Percentiles rank a stretch among this genome's conserved stretches.
Evolutionary conservation across 331 rosid genomes (phyloP).

Genomic region (Prunus yedoensis): DNA sequence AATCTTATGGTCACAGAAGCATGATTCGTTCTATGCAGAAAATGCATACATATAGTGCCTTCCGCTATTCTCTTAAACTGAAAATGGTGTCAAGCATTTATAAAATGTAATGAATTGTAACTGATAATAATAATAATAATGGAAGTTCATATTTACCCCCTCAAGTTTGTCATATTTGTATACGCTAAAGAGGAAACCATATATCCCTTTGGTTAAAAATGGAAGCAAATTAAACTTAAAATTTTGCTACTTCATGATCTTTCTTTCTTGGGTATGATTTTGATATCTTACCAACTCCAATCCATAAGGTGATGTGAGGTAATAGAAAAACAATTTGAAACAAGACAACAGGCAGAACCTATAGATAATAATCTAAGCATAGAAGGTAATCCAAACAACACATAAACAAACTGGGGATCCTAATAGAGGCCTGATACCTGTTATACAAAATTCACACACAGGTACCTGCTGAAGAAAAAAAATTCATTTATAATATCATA

Average conservation of each 20-base stretch:
- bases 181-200: background rate
- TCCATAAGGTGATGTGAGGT: background rate
- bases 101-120: background rate
- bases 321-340: background rate
- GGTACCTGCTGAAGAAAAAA: constrained; percentile 1
- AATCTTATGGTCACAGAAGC: background rate
- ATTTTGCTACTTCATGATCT: background rate
- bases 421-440: constrained; percentile 11
- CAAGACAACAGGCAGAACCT: background rate
- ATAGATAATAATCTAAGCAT: background rate
- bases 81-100: background rate
- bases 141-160: background rate
- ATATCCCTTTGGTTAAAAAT: background rate
- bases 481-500: background rate
- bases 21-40: background rate
- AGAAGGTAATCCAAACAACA: background rate
- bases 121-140: background rate
- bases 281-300: background rate
- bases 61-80: background rate
- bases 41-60: background rate
- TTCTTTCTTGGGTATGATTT: background rate
- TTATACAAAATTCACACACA: background rate
- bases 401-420: background rate
- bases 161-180: background rate
- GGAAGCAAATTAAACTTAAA: background rate